Evolutionary conservation across 495 filamentous ascomycete species (phyloP).

Genomic region (Penicillium atrosanguineum): DNA sequence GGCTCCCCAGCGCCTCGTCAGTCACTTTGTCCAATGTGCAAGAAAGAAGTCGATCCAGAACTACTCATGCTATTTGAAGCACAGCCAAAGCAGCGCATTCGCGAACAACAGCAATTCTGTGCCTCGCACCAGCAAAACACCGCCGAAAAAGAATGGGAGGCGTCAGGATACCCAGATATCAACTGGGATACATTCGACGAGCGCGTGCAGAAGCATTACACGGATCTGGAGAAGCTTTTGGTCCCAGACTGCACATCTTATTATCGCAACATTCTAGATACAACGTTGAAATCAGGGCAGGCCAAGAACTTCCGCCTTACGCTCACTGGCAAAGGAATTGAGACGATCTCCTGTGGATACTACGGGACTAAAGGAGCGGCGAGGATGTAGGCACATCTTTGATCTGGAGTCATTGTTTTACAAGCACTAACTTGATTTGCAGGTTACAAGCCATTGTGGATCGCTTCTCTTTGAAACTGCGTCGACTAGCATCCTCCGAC

Average conservation of each 20-base stretch:
- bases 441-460: conserved; percentile 63
- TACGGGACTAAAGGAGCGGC: conserved; percentile 78
- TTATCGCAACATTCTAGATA: conserved; percentile 59
- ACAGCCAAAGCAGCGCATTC: conserved; percentile 53
- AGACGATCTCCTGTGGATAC: conserved; percentile 67
- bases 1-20: conserved; percentile 5
- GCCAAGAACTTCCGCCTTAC: conserved; percentile 59
- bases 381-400: conserved; percentile 50
- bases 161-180: conserved; percentile 72
- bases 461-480: conserved; percentile 59
- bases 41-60: conserved; percentile 52
- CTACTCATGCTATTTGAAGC: conserved; percentile 48
- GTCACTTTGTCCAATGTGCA: conserved; percentile 66
- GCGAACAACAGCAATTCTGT: conserved; percentile 68
- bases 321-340: conserved; percentile 33
- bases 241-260: conserved; percentile 53
- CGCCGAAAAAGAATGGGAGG: conserved; percentile 59
- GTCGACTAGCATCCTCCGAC: conserved; percentile 63
- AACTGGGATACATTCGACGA: conserved; percentile 67
- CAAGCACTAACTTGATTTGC: background rate
- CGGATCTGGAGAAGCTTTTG: conserved; percentile 57
- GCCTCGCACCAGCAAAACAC: conserved; percentile 59
- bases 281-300: conserved; percentile 57
- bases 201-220: conserved; percentile 58
- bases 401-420: background rate